Conservation (phyloP, 1,284 basidiomycete genomes). For the Rhizopogon parksii region DNA sequence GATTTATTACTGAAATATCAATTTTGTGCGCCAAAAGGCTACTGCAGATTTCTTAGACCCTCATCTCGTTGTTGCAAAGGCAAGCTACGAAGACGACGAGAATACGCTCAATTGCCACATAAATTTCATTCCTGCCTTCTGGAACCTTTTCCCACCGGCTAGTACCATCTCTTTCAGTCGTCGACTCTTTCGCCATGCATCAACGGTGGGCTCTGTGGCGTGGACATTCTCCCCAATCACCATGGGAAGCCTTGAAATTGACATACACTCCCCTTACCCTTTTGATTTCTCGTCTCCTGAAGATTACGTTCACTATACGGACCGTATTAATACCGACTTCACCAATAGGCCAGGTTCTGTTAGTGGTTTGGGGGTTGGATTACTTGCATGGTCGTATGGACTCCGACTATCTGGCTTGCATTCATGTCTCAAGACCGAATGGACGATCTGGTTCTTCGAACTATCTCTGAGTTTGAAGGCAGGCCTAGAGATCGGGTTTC, state of each 20-base stretch:
- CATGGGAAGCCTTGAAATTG: constrained; percentile 23
- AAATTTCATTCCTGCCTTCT: constrained; percentile 23
- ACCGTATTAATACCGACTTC: constrained; percentile 18
- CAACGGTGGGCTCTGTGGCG: constrained; percentile 21
- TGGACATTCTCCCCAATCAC: constrained; percentile 25
- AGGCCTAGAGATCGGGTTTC: constrained; percentile 27
- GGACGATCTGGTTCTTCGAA: constrained; percentile 26
- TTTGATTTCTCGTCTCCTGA: constrained; percentile 26
- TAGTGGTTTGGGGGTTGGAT: constrained; percentile 25
- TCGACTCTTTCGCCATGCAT: constrained; percentile 28
- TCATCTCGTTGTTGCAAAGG: constrained; percentile 31
- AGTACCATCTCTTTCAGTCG: constrained; percentile 26
- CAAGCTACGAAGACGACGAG: constrained; percentile 31
- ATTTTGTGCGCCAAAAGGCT: constrained; percentile 17
- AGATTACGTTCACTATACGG: constrained; percentile 16
- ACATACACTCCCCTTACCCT: constrained; percentile 25
- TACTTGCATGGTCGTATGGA: constrained; percentile 28
- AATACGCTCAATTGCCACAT: constrained; percentile 23
- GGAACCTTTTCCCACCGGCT: constrained; percentile 24
- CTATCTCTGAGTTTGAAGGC: constrained; percentile 30
- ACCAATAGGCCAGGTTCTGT: constrained; percentile 26
- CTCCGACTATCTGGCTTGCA: constrained; percentile 23
- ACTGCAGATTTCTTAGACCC: constrained; percentile 30
- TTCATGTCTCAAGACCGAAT: constrained; percentile 26
- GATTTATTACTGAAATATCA: constrained; percentile 20